phyloP scores from a whole-genome alignment of 2,329 filamentous ascomycete species.

The Colletotrichum godetiae region DNA sequence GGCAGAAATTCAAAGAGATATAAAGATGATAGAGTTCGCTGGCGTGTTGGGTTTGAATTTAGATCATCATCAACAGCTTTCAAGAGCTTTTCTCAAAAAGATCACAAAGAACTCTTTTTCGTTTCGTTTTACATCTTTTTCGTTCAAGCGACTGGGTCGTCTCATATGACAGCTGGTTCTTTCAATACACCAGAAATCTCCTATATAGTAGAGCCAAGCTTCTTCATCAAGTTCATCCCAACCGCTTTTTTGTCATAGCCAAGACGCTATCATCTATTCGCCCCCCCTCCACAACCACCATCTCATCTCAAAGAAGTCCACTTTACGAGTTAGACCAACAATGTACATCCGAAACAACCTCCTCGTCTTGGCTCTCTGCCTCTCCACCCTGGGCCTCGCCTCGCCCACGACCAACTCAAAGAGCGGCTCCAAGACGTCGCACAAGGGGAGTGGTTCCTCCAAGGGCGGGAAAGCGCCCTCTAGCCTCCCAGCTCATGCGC shows the following conservation, averaged over 20 bases:
- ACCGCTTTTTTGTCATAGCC: neutral
- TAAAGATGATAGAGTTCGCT: slow-evolving; percentile 17
- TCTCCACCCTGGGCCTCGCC: neutral
- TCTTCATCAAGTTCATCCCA: neutral
- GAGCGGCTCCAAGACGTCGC: neutral
- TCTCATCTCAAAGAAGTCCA: neutral
- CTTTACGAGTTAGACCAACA: neutral
- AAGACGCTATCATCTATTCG: neutral
- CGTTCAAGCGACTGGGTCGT: slow-evolving; percentile 21
- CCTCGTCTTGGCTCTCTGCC: slow-evolving; percentile 21
- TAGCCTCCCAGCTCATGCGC: neutral
- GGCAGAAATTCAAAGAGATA: neutral
- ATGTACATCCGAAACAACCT: slow-evolving; percentile 29
- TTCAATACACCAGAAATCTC: neutral
- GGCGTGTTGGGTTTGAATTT: neutral
- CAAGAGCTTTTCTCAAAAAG: neutral
- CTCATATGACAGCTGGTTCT: slow-evolving; percentile 25
- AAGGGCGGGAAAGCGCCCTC: neutral
- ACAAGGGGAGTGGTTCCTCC: neutral
- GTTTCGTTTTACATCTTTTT: neutral
- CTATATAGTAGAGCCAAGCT: slow-evolving; percentile 6
- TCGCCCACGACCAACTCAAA: slow-evolving; percentile 6
- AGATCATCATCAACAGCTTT: slow-evolving; percentile 18
- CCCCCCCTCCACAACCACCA: neutral
- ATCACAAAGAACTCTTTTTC: neutral